Percentiles rank a stretch among this genome's conserved stretches.
Evolutionary conservation across 352 stramenopile genomes (phyloP).

Genomic region (Globisporangium viniferum): DNA sequence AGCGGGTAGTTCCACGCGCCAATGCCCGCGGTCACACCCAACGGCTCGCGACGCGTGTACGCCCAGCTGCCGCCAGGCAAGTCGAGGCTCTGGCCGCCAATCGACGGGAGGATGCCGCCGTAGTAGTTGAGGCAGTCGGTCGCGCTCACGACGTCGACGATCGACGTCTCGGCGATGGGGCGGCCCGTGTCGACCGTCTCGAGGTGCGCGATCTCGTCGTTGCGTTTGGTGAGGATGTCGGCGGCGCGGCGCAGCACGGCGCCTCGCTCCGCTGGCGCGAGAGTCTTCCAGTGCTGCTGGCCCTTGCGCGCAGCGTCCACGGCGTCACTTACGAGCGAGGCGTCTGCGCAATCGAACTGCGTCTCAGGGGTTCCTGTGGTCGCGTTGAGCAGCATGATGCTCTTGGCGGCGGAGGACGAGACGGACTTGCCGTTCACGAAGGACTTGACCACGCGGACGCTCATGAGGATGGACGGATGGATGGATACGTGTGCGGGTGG

Average conservation of each 20-base stretch:
- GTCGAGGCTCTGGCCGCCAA: constrained; percentile 71
- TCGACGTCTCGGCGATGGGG: constrained; percentile 67
- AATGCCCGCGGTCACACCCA: constrained; percentile 72
- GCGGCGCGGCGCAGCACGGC: constrained; percentile 59
- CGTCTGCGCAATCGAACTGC: constrained; percentile 45
- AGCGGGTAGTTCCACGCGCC: constrained; percentile 85
- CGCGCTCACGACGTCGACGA: constrained; percentile 68
- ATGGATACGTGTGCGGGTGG: background rate
- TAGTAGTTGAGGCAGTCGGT: constrained; percentile 83
- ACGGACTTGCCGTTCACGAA: constrained; percentile 76
- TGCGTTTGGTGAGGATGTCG: constrained; percentile 54
- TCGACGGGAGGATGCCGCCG: constrained; percentile 51
- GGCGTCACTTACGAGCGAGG: constrained; percentile 43
- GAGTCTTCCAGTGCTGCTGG: constrained; percentile 62
- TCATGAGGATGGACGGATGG: constrained; percentile 1
- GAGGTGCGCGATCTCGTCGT: constrained; percentile 61
- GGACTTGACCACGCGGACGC: constrained; percentile 37
- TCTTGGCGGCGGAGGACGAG: constrained; percentile 13
- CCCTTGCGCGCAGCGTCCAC: constrained; percentile 38
- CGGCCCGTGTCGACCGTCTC: constrained; percentile 81
- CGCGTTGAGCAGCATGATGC: constrained; percentile 63
- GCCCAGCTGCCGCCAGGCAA: constrained; percentile 63
- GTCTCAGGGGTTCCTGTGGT: constrained; percentile 46
- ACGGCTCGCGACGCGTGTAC: constrained; percentile 72
- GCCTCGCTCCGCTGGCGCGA: constrained; percentile 58